These are phyloP conservation scores for Lasiosphaeris hirsuta DNA, from an alignment of 495 filamentous ascomycete species.

Conservation along the genomic window DNA sequence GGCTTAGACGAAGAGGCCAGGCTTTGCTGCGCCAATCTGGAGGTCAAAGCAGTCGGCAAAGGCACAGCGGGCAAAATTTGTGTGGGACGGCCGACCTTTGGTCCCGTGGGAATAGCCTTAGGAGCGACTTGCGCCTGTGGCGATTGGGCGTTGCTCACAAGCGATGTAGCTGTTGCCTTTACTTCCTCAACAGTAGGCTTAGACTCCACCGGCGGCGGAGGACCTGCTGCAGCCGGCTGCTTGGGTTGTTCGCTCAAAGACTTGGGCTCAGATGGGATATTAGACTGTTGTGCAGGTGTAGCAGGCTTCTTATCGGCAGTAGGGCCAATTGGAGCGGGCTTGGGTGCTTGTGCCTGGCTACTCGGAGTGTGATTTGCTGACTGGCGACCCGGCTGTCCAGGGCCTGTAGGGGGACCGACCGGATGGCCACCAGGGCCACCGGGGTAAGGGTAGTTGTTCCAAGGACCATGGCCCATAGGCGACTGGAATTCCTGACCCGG, in stretches of 20 bases:
- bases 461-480: conserved; percentile 57
- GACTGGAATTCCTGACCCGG: conserved; percentile 65
- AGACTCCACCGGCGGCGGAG: conserved; percentile 62
- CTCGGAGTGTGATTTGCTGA: conserved; percentile 36
- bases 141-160: conserved; percentile 34
- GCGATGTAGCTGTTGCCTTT: conserved; percentile 46
- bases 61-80: conserved; percentile 54
- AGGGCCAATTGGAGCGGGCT: conserved; percentile 55
- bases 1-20: conserved; percentile 33
- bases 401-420: conserved; percentile 27
- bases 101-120: conserved; percentile 56
- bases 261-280: conserved; percentile 39
- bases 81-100: conserved; percentile 52
- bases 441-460: conserved; percentile 46
- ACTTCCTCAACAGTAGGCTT: conserved; percentile 60
- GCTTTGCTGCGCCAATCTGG: conserved; percentile 33
- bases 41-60: conserved; percentile 67
- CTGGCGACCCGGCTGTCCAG: conserved; percentile 29
- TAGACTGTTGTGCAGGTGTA: conserved; percentile 30
- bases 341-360: conserved; percentile 36
- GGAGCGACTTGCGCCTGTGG: conserved; percentile 30
- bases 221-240: conserved; percentile 31
- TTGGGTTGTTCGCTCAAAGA: conserved; percentile 34
- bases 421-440: conserved; percentile 47
- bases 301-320: conserved; percentile 45